A percentile compares a stretch with the other conserved stretches of the same genome.
Conservation (phyloP, 116 monocot species). For the Phalaenopsis hybrid region DNA sequence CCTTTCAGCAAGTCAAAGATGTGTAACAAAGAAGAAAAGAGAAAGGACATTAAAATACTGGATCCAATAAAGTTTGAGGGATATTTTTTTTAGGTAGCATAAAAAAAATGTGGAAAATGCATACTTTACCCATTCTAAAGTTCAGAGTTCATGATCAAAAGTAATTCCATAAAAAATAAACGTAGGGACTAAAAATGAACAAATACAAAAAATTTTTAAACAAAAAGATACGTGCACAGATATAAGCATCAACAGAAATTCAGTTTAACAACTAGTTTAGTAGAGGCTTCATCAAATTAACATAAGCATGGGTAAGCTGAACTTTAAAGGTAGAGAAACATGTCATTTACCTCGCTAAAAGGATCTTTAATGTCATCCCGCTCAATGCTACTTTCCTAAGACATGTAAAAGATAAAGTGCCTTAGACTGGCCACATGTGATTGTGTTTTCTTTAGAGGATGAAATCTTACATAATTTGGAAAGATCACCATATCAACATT, state of each 20-base stretch:
- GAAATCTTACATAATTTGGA: slow-evolving; percentile 79
- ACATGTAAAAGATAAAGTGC: background rate
- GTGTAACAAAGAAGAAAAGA: no score
- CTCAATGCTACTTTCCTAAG: slow-evolving; percentile 94
- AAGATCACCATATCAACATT: slow-evolving; percentile 99
- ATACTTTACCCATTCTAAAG: background rate
- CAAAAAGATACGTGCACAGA: background rate
- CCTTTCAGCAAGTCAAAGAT: no score
- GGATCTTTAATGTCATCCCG: slow-evolving; percentile 93
- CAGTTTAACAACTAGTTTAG: background rate
- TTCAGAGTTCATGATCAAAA: background rate
- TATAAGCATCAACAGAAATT: background rate
- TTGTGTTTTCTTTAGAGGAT: background rate
- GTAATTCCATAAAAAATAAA: background rate
- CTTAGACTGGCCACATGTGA: slow-evolving; percentile 14
- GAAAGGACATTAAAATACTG: background rate
- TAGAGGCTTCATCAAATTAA: background rate
- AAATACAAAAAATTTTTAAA: background rate
- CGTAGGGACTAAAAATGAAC: background rate
- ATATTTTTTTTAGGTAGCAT: background rate
- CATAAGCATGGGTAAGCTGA: background rate
- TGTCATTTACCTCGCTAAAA: slow-evolving; percentile 69
- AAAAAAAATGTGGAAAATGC: background rate
- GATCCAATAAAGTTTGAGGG: background rate
- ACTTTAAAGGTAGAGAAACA: background rate